A percentile compares a stretch with the other conserved stretches of the same genome.
phyloP scores from a whole-genome alignment of 805 yeast genomes.

The Ogataea sp. region DNA sequence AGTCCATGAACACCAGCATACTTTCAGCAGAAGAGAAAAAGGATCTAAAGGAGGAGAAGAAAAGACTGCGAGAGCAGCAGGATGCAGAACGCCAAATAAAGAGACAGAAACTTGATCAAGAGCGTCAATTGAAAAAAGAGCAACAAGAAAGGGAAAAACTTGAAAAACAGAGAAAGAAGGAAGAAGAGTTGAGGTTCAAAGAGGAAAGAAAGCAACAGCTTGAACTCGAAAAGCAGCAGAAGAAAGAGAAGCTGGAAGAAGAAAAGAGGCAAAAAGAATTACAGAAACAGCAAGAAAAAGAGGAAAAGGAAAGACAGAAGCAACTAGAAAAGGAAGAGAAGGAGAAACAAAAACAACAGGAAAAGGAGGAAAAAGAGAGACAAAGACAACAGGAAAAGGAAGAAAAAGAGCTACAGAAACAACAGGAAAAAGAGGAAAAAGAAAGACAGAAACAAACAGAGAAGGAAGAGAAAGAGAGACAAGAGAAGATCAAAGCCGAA shows the following conservation, averaged over 20 bases:
- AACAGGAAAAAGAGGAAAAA: slow-evolving; percentile 4
- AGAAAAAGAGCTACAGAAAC: slow-evolving; percentile 6
- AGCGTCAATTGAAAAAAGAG: slow-evolving; percentile 18
- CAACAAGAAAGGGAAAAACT: slow-evolving; percentile 16
- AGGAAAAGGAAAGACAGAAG: slow-evolving; percentile 28
- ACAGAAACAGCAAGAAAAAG: slow-evolving; percentile 21
- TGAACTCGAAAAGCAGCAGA: slow-evolving; percentile 14
- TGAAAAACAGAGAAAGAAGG: slow-evolving; percentile 22
- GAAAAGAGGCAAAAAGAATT: slow-evolving; percentile 22
- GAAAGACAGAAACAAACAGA: slow-evolving; percentile 12
- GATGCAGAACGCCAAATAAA: background rate
- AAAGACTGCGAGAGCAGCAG: slow-evolving; percentile 4
- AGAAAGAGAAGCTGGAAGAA: slow-evolving; percentile 12
- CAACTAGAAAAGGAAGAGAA: slow-evolving; percentile 10
- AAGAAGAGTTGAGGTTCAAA: slow-evolving; percentile 5
- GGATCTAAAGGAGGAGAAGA: slow-evolving; percentile 3
- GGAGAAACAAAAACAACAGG: slow-evolving; percentile 21
- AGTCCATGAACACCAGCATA: background rate
- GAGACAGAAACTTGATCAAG: slow-evolving; percentile 15
- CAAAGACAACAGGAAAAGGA: slow-evolving; percentile 12
- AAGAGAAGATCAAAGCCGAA: slow-evolving; percentile 15
- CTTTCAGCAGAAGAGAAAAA: slow-evolving; percentile 2
- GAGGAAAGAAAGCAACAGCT: slow-evolving; percentile 15
- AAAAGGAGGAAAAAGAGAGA: slow-evolving; percentile 15
- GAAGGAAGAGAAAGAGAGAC: slow-evolving; percentile 10